Evolutionary conservation across 2,329 filamentous ascomycete species (phyloP).

Genomic region (Pseudofabraea citricarpa): DNA sequence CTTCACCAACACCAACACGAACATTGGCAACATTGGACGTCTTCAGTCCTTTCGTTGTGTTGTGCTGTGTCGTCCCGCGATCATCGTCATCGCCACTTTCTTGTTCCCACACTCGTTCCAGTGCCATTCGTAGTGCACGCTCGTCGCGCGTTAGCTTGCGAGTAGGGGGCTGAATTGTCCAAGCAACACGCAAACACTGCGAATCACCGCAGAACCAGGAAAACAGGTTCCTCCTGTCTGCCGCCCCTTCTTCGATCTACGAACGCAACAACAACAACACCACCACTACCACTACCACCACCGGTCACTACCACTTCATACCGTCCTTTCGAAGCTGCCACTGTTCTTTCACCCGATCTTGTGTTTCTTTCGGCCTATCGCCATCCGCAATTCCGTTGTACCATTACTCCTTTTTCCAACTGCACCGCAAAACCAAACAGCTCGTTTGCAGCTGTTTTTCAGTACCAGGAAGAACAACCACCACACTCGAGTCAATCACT

Average conservation of each 20-base stretch:
- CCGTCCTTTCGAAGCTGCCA: not conserved
- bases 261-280: too few relatives aligned
- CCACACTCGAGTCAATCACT: not conserved
- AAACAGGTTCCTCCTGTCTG: constrained; percentile 4
- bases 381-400: not conserved
- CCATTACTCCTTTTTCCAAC: not conserved
- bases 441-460: too few relatives aligned
- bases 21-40: constrained; percentile 4
- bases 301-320: constrained; percentile 4
- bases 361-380: not conserved
- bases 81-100: not conserved
- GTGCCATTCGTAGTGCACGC: not conserved
- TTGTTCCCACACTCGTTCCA: constrained; percentile 4
- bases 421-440: not conserved
- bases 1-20: constrained; percentile 1
- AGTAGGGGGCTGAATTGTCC: constrained; percentile 19
- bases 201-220: too few relatives aligned
- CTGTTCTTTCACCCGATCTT: constrained; percentile 5
- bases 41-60: constrained; percentile 3
- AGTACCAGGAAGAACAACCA: not conserved
- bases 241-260: constrained; percentile 2
- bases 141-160: constrained; percentile 13
- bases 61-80: not conserved
- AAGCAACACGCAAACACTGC: constrained; percentile 21
- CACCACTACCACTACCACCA: too few relatives aligned